phyloP scores from a whole-genome alignment of 345 rosid species.

The Kernera saxatilis region DNA sequence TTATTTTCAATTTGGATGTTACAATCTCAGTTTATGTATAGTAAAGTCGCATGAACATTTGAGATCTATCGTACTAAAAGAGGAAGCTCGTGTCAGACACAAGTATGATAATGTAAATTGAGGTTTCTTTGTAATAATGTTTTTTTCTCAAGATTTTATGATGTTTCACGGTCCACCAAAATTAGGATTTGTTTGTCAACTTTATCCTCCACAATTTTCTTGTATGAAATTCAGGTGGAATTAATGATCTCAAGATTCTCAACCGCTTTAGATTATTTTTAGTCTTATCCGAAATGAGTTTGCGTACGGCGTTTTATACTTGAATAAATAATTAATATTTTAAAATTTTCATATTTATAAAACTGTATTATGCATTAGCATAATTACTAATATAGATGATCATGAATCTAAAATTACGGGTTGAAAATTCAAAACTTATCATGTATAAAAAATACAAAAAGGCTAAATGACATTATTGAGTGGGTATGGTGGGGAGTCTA shows the following conservation, averaged over 20 bases:
- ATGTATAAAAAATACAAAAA: background rate
- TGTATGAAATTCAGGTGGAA: background rate
- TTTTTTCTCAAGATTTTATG: background rate
- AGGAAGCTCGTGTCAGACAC: conserved; percentile 7
- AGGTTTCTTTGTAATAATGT: background rate
- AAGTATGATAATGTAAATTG: background rate
- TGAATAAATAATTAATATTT: background rate
- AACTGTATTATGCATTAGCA: background rate
- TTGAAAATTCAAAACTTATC: background rate
- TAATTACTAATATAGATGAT: background rate
- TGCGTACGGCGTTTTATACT: background rate
- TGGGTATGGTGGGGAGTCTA: conserved; percentile 24
- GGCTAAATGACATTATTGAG: conserved; percentile 11
- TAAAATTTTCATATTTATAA: too few relatives aligned
- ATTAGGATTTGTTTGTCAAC: background rate
- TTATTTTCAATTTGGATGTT: background rate
- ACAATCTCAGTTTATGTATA: background rate
- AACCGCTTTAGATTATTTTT: background rate
- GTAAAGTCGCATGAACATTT: background rate
- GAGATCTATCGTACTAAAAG: conserved; percentile 12
- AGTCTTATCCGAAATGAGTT: background rate
- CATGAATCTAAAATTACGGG: background rate
- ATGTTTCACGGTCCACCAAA: background rate
- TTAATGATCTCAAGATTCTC: background rate
- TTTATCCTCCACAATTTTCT: background rate